Base-by-base conservation (phyloP, 495 filamentous ascomycete species). In the Penicillium egyptiacum region DNA sequence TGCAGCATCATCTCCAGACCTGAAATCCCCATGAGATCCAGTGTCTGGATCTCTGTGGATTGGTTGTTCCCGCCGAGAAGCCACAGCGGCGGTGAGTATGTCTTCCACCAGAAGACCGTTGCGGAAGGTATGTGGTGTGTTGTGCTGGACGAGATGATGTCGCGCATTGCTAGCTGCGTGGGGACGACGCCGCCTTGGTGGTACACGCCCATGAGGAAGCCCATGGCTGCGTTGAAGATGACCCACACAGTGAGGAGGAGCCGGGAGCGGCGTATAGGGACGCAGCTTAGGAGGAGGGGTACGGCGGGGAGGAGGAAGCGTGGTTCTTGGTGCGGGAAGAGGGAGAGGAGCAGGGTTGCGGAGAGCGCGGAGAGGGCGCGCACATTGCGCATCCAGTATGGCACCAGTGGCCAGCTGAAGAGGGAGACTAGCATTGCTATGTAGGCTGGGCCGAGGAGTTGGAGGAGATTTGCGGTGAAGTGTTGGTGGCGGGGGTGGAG, bases 121-220 rank as follows among this genome's bases (percentile, higher is more conserved):
- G 88, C 79, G 5, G 81, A 83, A n/a, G 84, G 81, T 50, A 56
- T 61, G 64, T 60, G 47, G 2, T 60, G 35, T 12, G 46, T 48
- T 17, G 58, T 52, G 58, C 58, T 71, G 17, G 59, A 48, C 2
- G 65, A 62, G 31, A 77, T 52, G 17, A 79, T 71, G 17, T 65
- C 64, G 19, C 72, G 77, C 41, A 79, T 76, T 30, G 75, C 81
- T 9, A 83, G 68, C 64, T 98, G 94, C 8, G 86, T 83, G 11
- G 91, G 91, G 4, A 98, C 81, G 25, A 98, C 83, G 28, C 94
- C 94, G 26, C 89, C 94, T 77, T 98, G 94, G 70, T 98, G 94
- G 64, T 94, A 98, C 8, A 88, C 70, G 6, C 94, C 94, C 88
- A 98, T 95, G 20, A 98, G 74, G 8, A 88, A 71, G 19, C 90